Base-by-base conservation (phyloP, 1,284 basidiomycete species). In the Sphagnurus paluster region DNA sequence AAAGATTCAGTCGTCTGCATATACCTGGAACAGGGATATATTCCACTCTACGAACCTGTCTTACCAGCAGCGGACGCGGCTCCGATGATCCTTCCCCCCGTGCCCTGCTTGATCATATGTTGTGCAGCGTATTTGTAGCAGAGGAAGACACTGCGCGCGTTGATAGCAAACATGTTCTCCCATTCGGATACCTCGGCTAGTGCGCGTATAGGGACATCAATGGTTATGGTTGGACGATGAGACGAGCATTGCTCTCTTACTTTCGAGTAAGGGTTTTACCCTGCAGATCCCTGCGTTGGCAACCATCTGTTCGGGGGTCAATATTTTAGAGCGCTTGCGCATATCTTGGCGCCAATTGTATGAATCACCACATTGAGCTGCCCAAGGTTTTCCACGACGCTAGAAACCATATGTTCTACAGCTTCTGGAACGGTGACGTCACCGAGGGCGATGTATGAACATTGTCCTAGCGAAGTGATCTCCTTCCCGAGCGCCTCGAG, bases 301-400 rank as follows among this genome's bases (percentile, higher is more conserved):
- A 14, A 63, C 52, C 59, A 62, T 62, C 60, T 61, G 39, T 39
- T 10, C n/a, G n/a, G n/a, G 20, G 1, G 13, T 2, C n/a, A 8
- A 17, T n/a, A 19, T 14, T 10, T 36, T 8, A 14, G 8, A 14
- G 14, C 20, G 35, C 7, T n/a, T n/a, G 19, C 2, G 19, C 16
- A 10, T 43, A 9, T 55, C 5, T 28, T 17, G 13, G 8, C 7
- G 30, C 11, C 8, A 10, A 44, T 56, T 17, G 37, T n/a, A n/a
- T n/a, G n/a, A n/a, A n/a, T n/a, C n/a, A 65, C 64, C 11, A 67
- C 61, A 42, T 67, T 63, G 10, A 68, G 36, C 1, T 57, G 41
- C 5, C 59, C 65, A 14, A 62, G 43, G 2, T 51, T 39, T 20
- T 53, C 34, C 7, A 64, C 62, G 2, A 54, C 56, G 11, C 51